Base-by-base conservation (phyloP, 75 land plant genomes). In the Pseudotsuga menziesii region DNA sequence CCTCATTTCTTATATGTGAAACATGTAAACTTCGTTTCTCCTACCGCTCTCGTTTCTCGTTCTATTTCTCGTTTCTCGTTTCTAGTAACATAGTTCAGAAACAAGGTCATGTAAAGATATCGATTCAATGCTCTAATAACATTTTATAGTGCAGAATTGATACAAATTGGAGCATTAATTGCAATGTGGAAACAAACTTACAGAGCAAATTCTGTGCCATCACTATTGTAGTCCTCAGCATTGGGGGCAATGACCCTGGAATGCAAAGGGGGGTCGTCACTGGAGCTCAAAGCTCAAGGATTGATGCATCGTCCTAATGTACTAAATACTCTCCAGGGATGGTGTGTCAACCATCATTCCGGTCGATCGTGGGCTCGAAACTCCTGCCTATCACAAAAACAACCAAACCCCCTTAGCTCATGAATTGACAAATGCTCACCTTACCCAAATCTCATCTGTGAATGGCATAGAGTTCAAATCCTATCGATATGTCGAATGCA, bases 211-310 rank as follows among this genome's bases (percentile, higher is more conserved):
- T 87, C 84, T 29, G 88, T 89, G 75, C 93, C 90, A 77, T 96
- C 98, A 76, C n/a, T n/a, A n/a, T 96, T 97, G 67, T 94, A 88
- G 20, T 89, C 99, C 75, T 93, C 95, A 15, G 87, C 94, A 87
- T 87, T 89, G 12, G 83, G 73, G 44, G 80, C 78, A 35, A 82
- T 79, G 61, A 79, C 77, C 55, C 83, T 81, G 29, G 79, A 83
- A 17, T 81, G 82, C 39, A 87, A 72, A 64, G 89, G 89, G 25
- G 92, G 82, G 56, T 80, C 89, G 27, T 81, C 88, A 78, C 58
- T 81, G 72, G 90, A 85, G 77, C 86, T 80, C 92, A n/a, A n/a
- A n/a, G n/a, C n/a, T n/a, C 66, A 79, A 60, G n/a, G 86, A 72
- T 57, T 84, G 72, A 35, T 82, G 81, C 74, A 70, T 88, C 58